Conservation (phyloP, 148 eudicot genomes). For the Camellia lanceoleosa region DNA sequence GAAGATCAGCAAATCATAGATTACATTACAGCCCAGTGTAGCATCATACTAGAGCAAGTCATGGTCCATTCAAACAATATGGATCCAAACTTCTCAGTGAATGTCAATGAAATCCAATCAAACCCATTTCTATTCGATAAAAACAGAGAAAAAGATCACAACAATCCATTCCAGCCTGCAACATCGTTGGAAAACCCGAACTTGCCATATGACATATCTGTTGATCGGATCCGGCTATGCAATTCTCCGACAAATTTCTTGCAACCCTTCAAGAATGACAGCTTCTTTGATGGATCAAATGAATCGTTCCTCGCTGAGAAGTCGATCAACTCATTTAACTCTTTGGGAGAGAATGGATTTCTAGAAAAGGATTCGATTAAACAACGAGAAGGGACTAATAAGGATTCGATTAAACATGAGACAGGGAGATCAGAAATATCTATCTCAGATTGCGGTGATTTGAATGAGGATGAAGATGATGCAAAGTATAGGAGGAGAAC, state of each 20-base stretch:
- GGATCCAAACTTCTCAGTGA: conserved; percentile 28
- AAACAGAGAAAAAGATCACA: conserved; percentile 21
- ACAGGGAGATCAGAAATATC: conserved; percentile 52
- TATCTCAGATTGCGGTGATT: conserved; percentile 63
- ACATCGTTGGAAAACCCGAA: conserved; percentile 25
- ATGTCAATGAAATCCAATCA: conserved; percentile 22
- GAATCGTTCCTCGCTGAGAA: conserved; percentile 15
- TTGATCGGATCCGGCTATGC: conserved; percentile 30
- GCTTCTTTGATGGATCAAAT: conserved; percentile 29
- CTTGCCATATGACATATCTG: conserved; percentile 33
- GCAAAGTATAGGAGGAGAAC: conserved; percentile 60
- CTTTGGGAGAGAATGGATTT: conserved; percentile 27
- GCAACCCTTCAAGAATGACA: conserved; percentile 37
- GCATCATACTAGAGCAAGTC: conserved; percentile 44
- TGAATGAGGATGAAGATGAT: conserved; percentile 76
- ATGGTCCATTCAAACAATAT: conserved; percentile 30
- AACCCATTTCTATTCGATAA: conserved; percentile 3
- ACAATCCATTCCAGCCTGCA: conserved; percentile 23
- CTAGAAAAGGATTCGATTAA: conserved; percentile 28
- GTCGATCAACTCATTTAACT: conserved; percentile 4
- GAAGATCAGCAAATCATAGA: conserved; percentile 73
- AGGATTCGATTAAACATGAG: conserved; percentile 40
- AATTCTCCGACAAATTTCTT: conserved; percentile 41
- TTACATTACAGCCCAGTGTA: conserved; percentile 60
- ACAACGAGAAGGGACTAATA: not conserved